A percentile compares a stretch with the other conserved stretches of the same genome.
phyloP scores from a whole-genome alignment of 2,329 filamentous ascomycete species.

The Arthrobotrys megalospora region DNA sequence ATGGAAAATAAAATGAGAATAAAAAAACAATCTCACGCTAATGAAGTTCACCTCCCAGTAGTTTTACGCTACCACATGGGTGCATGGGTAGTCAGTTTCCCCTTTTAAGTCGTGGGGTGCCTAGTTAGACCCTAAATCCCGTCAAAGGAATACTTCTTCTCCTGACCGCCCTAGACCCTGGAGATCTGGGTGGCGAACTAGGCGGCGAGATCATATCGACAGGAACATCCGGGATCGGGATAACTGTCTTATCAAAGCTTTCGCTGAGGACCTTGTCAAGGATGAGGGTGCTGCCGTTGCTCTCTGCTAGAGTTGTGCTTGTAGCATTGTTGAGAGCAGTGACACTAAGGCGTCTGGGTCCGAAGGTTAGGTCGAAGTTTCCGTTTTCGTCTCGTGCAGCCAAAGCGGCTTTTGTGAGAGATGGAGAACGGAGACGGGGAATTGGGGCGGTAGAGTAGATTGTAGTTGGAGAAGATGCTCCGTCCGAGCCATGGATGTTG shows the following conservation, averaged over 20 bases:
- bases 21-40: background rate
- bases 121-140: constrained; percentile 32
- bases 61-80: background rate
- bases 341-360: constrained; percentile 36
- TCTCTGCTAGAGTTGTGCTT: constrained; percentile 4
- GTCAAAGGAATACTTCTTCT: constrained; percentile 38
- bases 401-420: constrained; percentile 52
- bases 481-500: constrained; percentile 50
- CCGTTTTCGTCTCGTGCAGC: constrained; percentile 49
- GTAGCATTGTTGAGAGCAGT: constrained; percentile 28
- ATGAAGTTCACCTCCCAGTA: background rate
- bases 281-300: constrained; percentile 44
- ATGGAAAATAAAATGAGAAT: constrained; percentile 1
- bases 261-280: constrained; percentile 38
- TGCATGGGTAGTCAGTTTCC: background rate
- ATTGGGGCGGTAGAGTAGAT: constrained; percentile 51
- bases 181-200: constrained; percentile 7
- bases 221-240: constrained; percentile 20
- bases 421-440: constrained; percentile 45
- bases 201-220: constrained; percentile 19
- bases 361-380: constrained; percentile 28
- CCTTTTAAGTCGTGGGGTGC: background rate
- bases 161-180: constrained; percentile 11
- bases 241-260: constrained; percentile 11
- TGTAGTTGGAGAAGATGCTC: constrained; percentile 55